These are phyloP conservation scores for Noccaea bulbosa DNA, from an alignment of 345 rosid genomes.

Conservation along the genomic window DNA sequence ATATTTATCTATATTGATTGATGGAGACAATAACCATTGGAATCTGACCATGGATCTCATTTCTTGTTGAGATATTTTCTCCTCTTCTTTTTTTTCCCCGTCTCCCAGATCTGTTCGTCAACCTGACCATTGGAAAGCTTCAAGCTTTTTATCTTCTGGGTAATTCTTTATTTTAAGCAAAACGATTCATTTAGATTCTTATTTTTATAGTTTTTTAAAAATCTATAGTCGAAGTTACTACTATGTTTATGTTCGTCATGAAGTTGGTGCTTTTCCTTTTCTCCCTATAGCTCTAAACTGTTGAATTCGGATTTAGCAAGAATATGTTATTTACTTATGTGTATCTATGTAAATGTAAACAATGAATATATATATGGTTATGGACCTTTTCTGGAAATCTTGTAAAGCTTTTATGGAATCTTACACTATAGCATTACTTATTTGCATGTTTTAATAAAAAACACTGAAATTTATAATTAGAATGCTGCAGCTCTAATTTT, in stretches of 20 bases:
- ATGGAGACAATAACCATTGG: constrained; percentile 40
- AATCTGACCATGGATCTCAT: constrained; percentile 47
- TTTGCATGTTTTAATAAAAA: constrained; percentile 32
- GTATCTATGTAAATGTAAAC: constrained; percentile 12
- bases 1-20: constrained; percentile 29
- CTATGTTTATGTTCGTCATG: constrained; percentile 30
- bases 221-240: constrained; percentile 19
- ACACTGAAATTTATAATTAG: background rate
- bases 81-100: background rate
- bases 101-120: constrained; percentile 47
- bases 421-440: constrained; percentile 16
- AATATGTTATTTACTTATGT: constrained; percentile 7
- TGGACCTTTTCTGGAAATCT: constrained; percentile 18
- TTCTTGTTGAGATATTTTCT: constrained; percentile 32
- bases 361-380: background rate
- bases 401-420: constrained; percentile 26
- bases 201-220: background rate
- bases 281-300: constrained; percentile 28
- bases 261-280: constrained; percentile 39
- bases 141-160: constrained; percentile 29
- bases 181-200: constrained; percentile 1
- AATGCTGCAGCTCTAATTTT: constrained; percentile 9
- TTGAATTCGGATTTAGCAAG: constrained; percentile 31
- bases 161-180: constrained; percentile 24
- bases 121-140: constrained; percentile 31